Conservation (phyloP, 148 eudicot genomes). For the Spergularia bocconei region DNA sequence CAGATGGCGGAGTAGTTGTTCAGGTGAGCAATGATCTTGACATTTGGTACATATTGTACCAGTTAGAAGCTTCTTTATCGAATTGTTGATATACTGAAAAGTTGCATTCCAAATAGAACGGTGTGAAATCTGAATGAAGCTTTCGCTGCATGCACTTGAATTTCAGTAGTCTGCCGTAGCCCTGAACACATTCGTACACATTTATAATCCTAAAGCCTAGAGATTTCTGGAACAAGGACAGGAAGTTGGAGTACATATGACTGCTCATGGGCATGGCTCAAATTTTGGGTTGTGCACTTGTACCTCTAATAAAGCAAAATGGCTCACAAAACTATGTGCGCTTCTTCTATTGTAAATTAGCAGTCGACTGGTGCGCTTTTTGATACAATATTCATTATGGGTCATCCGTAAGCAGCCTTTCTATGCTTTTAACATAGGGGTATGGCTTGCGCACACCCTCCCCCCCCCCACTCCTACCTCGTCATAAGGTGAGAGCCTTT, state of each 20-base stretch:
- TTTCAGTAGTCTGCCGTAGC: background rate
- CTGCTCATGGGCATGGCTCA: background rate
- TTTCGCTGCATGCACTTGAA: background rate
- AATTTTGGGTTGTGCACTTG: background rate
- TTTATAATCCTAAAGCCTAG: background rate
- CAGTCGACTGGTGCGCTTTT: too few relatives aligned
- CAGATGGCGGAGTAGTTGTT: constrained; percentile 98
- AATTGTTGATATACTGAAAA: constrained; percentile 1
- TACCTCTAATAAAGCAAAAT: background rate
- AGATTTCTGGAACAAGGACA: background rate
- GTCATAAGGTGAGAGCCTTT: too few relatives aligned
- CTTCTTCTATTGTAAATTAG: too few relatives aligned
- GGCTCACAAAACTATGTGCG: too few relatives aligned
- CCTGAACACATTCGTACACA: background rate
- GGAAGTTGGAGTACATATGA: background rate
- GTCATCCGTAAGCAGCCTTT: too few relatives aligned
- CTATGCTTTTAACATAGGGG: too few relatives aligned
- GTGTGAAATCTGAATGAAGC: background rate
- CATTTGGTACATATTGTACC: background rate
- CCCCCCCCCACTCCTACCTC: too few relatives aligned
- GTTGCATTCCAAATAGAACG: background rate
- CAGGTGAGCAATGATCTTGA: constrained; percentile 49
- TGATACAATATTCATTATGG: too few relatives aligned
- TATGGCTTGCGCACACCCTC: too few relatives aligned
- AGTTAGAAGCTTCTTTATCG: constrained; percentile 15